Conservation (phyloP, 257 asterid species). For the Petrea volubilis region DNA sequence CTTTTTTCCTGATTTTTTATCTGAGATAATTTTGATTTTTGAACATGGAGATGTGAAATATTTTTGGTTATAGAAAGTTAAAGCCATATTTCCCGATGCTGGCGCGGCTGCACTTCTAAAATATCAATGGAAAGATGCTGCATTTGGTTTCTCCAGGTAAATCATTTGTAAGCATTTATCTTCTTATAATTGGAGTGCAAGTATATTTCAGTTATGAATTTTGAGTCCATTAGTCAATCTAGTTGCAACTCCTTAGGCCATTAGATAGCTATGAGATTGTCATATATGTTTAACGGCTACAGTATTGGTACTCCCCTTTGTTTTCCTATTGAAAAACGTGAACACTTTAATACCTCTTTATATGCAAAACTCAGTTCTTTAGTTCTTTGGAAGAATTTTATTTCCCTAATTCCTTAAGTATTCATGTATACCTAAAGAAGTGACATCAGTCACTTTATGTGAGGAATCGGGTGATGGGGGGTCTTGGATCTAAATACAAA, state of each 20-base stretch:
- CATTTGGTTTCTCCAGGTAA: conserved; percentile 84
- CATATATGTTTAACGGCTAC: neutral
- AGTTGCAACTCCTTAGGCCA: neutral
- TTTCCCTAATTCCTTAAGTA: neutral
- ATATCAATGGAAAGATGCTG: conserved; percentile 90
- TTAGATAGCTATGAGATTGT: neutral
- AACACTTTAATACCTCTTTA: neutral
- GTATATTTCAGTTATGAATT: neutral
- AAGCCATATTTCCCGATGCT: conserved; percentile 97
- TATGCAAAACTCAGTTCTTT: neutral
- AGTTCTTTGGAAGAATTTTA: neutral
- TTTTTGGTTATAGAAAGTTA: conserved; percentile 64
- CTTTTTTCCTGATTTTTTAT: conserved; percentile 1
- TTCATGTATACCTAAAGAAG: conserved; percentile 1
- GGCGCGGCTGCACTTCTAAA: conserved; percentile 95
- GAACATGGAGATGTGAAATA: conserved; percentile 30
- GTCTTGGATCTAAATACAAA: conserved; percentile 2
- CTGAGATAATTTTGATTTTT: conserved; percentile 20
- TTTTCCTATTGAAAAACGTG: neutral
- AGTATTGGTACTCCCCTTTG: neutral
- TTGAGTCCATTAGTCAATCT: conserved; percentile 7
- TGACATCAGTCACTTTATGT: neutral
- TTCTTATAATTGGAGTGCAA: neutral
- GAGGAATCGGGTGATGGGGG: neutral
- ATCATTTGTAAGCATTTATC: neutral